Conservation (phyloP, 139 green algal species). For the Chlamydomonas sphaeroides region DNA sequence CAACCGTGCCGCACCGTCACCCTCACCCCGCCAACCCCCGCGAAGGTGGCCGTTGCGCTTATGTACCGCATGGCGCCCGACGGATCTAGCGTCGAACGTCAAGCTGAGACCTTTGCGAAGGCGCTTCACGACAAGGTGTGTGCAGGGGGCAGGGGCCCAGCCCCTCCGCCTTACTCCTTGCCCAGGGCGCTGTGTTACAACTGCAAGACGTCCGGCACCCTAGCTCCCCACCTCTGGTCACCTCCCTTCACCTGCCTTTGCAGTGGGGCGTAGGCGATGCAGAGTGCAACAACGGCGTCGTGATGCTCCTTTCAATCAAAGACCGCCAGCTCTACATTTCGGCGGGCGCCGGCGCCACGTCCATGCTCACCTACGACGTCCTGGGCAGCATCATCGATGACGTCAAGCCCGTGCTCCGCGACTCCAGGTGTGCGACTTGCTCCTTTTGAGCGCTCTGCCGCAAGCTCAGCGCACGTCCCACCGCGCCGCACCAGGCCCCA, state of each 20-base stretch:
- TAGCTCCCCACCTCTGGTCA: no score
- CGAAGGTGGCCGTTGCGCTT: conserved; percentile 70
- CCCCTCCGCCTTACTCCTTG: no score
- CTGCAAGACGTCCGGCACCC: no score
- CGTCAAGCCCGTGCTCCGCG: conserved; percentile 26
- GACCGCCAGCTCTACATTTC: conserved; percentile 72
- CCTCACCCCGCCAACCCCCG: background rate
- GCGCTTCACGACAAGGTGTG: conserved; percentile 52
- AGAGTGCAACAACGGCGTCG: conserved; percentile 74
- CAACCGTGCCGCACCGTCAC: background rate
- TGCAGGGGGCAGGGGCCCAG: no score
- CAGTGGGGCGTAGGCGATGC: conserved; percentile 72
- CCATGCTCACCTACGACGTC: conserved; percentile 21
- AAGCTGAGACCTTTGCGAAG: conserved; percentile 60
- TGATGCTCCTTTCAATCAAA: conserved; percentile 69
- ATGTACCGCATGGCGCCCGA: conserved; percentile 54
- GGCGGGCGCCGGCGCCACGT: conserved; percentile 36
- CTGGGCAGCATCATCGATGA: conserved; percentile 47
- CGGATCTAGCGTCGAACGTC: background rate
- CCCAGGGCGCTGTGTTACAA: no score
- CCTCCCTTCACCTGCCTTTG: no score
- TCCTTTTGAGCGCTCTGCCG: no score
- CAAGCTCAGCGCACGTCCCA: no score
- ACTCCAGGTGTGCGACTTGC: conserved; percentile 21
- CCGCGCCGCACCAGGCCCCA: no score